Evolutionary conservation across 371 early-diverging fungal genomes (phyloP).

Genomic region (Hamiltosporidium tvaerminnensis): DNA sequence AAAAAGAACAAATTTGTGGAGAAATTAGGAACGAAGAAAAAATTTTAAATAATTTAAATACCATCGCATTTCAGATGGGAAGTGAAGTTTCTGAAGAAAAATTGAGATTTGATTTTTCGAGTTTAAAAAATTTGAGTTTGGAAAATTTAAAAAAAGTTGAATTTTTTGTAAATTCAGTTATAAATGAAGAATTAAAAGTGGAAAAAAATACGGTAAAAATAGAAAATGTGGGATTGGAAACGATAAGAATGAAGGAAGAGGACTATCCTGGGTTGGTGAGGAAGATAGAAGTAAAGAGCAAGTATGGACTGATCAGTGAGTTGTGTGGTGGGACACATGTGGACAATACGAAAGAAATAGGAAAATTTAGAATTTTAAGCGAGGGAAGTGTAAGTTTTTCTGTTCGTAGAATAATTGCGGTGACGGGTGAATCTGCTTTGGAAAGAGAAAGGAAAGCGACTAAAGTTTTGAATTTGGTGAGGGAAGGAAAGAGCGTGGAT

Average conservation of each 20-base stretch:
- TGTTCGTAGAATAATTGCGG: slow-evolving; percentile 80
- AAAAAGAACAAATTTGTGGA: too few relatives aligned
- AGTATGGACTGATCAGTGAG: slow-evolving; percentile 69
- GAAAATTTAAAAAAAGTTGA: slow-evolving; percentile 68
- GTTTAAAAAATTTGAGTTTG: slow-evolving; percentile 60
- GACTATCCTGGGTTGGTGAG: slow-evolving; percentile 57
- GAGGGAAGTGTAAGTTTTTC: slow-evolving; percentile 86
- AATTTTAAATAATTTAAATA: too few relatives aligned
- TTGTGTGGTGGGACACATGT: slow-evolving; percentile 99
- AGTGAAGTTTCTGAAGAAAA: slow-evolving; percentile 86
- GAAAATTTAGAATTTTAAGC: slow-evolving; percentile 67
- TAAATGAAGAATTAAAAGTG: slow-evolving; percentile 61
- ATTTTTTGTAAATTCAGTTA: slow-evolving; percentile 62
- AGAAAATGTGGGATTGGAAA: slow-evolving; percentile 79
- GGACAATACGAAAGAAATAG: slow-evolving; percentile 70
- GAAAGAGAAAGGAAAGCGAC: neutral
- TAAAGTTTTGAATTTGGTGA: too few relatives aligned
- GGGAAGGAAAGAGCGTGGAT: too few relatives aligned
- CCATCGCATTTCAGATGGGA: slow-evolving; percentile 63
- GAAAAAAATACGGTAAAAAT: slow-evolving; percentile 76
- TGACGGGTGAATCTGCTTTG: slow-evolving; percentile 60
- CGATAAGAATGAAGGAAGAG: slow-evolving; percentile 69
- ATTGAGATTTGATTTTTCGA: slow-evolving; percentile 84
- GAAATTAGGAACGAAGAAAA: too few relatives aligned
- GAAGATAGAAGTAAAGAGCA: slow-evolving; percentile 63